Evolutionary conservation across 805 yeast species (phyloP).

Genomic region (Suhomyces tanzawaensis): DNA sequence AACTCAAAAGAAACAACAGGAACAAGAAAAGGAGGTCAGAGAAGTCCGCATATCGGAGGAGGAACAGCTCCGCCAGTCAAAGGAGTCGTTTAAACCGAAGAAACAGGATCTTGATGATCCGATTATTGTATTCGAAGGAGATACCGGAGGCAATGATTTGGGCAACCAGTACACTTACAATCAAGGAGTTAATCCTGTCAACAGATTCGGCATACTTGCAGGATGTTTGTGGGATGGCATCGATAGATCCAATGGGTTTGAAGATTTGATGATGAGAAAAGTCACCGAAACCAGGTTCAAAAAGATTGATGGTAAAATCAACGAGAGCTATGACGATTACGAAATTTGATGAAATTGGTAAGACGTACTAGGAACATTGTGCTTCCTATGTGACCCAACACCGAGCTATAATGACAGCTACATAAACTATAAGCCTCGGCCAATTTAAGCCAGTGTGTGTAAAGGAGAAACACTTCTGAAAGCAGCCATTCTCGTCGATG

Average conservation of each 20-base stretch:
- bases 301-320: slow-evolving; percentile 10
- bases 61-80: slow-evolving; percentile 35
- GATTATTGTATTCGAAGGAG: slow-evolving; percentile 40
- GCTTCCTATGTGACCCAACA: no score
- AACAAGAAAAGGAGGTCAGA: slow-evolving; percentile 16
- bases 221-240: slow-evolving; percentile 92
- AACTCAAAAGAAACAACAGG: slow-evolving; percentile 17
- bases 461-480: no score
- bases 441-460: no score
- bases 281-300: slow-evolving; percentile 26
- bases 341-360: not conserved
- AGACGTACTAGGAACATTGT: no score
- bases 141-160: slow-evolving; percentile 20
- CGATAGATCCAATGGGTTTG: slow-evolving; percentile 87
- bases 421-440: no score
- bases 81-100: slow-evolving; percentile 23
- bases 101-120: slow-evolving; percentile 55
- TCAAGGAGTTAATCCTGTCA: slow-evolving; percentile 53
- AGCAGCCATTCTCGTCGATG: no score
- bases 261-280: slow-evolving; percentile 52
- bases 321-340: slow-evolving; percentile 9
- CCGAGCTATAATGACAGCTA: no score
- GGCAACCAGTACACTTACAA: slow-evolving; percentile 32
- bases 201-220: slow-evolving; percentile 73
- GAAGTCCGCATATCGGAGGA: slow-evolving; percentile 21